Percentiles rank a stretch among this genome's conserved stretches.
These are phyloP conservation scores for Elsinoe perseae DNA, from an alignment of 2,329 filamentous ascomycete genomes.

Conservation along the genomic window DNA sequence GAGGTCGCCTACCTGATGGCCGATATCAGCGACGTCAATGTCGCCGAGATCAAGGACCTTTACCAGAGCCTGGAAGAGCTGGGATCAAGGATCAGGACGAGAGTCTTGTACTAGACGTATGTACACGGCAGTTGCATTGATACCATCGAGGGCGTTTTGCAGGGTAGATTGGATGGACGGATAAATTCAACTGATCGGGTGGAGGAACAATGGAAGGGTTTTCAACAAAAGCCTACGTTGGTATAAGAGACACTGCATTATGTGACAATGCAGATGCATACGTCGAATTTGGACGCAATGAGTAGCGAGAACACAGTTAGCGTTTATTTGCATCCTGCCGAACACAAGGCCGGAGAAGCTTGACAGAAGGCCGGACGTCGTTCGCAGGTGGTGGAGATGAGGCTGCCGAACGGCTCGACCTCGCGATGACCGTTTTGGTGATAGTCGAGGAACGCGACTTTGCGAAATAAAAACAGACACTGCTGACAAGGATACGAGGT, in stretches of 20 bases:
- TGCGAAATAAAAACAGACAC: neutral
- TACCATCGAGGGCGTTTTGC: slow-evolving; percentile 4
- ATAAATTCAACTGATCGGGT: neutral
- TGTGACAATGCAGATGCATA: neutral
- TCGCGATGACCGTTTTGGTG: slow-evolving; percentile 8
- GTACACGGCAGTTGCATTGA: neutral
- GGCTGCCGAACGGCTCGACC: slow-evolving; percentile 6
- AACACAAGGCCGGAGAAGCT: neutral
- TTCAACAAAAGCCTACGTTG: slow-evolving; percentile 4
- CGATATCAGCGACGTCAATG: slow-evolving; percentile 81
- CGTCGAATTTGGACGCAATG: neutral
- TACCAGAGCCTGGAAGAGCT: slow-evolving; percentile 75
- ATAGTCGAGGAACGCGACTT: neutral
- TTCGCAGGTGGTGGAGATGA: slow-evolving; percentile 13
- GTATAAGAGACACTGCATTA: neutral
- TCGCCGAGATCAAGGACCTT: slow-evolving; percentile 74
- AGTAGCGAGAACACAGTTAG: neutral
- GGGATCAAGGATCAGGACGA: slow-evolving; percentile 39
- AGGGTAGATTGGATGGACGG: slow-evolving; percentile 4
- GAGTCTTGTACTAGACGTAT: slow-evolving; percentile 38
- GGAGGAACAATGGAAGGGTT: neutral
- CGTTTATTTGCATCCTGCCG: neutral
- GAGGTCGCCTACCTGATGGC: slow-evolving; percentile 97
- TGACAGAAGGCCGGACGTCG: slow-evolving; percentile 1
- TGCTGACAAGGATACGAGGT: neutral